Base-by-base conservation (phyloP, 2,329 filamentous ascomycete species). In the Penicillium sp. region DNA sequence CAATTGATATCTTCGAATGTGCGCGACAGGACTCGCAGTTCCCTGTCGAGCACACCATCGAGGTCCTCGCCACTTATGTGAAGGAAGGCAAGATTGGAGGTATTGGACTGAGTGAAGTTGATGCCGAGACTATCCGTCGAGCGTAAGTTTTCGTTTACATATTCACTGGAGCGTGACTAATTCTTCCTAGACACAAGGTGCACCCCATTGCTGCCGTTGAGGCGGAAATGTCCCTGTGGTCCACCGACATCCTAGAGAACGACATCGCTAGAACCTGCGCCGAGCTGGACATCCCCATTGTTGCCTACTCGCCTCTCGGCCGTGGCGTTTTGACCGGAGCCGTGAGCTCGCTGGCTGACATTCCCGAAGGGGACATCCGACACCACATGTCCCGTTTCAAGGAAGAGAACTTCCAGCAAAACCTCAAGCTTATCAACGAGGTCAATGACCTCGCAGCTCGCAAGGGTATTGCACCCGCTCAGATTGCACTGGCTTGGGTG, bases 271-370 rank as follows among this genome's bases (percentile, higher is more conserved):
- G 76, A 49, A 76, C 80, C 1, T 86, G 84, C 57, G 79, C 76
- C 1, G 80, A 85, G 66, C 71, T 84, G 1, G 73, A 75, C 27
- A 86, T 87, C 48, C 83, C 84, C 0, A 74, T 87, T 42, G 70
- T 85, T 9, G 81, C 81, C 2, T 86, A 87, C 73, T 83, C 81
- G 45, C 84, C 85, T 2, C 76, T 87, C 1, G 81, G 83, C 21
- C 74, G 80, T 7, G 85, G 85, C 1, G 81, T 84, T 57, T 63
- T 84, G 49, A 78, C 80, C 0, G 81, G 81, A 8, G 67, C 79
- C 44, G 74, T 83, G 63, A 78, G 72, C 53, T 78, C 68, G 9
- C 44, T 67, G 2, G 65, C 75, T 4, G 81, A 84, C 54, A 71
- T 83, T 39, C 77, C 77, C 0, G 71, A 78, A 42, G 75, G 71